Percentiles rank a stretch among this genome's conserved stretches.
Evolutionary conservation across 495 filamentous ascomycete genomes (phyloP).

Genomic region (Talaromyces trachyspermus): DNA sequence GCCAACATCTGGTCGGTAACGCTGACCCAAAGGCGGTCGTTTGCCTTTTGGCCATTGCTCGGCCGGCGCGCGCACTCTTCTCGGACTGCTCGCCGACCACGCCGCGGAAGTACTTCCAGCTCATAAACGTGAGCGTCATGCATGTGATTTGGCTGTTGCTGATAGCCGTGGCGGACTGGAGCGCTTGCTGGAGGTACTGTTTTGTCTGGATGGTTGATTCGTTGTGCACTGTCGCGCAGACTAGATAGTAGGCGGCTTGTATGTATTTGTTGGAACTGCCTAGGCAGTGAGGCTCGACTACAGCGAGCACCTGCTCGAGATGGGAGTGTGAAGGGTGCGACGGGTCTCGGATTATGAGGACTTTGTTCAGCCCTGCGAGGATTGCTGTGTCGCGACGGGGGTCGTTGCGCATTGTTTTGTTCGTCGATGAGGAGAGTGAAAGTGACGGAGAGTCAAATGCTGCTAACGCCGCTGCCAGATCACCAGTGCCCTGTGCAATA

Average conservation of each 20-base stretch:
- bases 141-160: constrained; percentile 65
- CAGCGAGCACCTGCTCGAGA: constrained; percentile 47
- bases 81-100: constrained; percentile 86
- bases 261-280: constrained; percentile 66
- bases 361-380: constrained; percentile 69
- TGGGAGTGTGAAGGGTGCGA: constrained; percentile 40
- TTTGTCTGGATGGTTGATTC: constrained; percentile 67
- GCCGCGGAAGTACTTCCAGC: constrained; percentile 72
- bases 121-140: constrained; percentile 81
- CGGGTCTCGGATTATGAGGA: constrained; percentile 72
- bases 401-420: constrained; percentile 38
- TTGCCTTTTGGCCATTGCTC: constrained; percentile 67
- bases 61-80: constrained; percentile 72
- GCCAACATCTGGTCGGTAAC: constrained; percentile 76
- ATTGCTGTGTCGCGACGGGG: constrained; percentile 65
- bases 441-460: constrained; percentile 58
- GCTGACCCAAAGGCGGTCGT: constrained; percentile 76
- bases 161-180: constrained; percentile 48
- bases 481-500: constrained; percentile 71
- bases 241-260: constrained; percentile 68
- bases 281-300: constrained; percentile 59
- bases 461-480: constrained; percentile 54
- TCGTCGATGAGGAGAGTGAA: constrained; percentile 37
- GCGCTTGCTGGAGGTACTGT: constrained; percentile 59
- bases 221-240: constrained; percentile 58